Conservation (phyloP, 345 rosid genomes). For the Sisymbrium altissimum region DNA sequence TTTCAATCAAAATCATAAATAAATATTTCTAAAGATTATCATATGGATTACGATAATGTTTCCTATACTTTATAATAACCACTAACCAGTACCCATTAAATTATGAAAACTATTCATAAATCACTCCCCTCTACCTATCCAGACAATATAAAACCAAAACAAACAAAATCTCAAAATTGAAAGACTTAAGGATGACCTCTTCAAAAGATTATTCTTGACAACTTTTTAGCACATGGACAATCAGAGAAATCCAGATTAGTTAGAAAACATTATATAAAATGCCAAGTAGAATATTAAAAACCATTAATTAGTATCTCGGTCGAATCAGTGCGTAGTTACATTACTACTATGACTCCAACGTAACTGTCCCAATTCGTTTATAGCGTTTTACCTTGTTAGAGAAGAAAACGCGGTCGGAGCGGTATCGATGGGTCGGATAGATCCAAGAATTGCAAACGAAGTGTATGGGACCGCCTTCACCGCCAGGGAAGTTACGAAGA, state of each 20-base stretch:
- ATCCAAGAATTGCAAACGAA: conserved; percentile 96
- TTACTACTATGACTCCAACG: neutral
- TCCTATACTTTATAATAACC: neutral
- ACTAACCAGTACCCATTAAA: neutral
- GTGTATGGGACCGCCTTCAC: conserved; percentile 46
- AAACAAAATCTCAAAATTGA: neutral
- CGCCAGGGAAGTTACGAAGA: conserved; percentile 38
- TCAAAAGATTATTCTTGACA: neutral
- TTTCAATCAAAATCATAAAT: neutral
- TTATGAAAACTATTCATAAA: neutral
- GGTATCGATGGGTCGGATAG: conserved; percentile 66
- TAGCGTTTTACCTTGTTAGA: conserved; percentile 66
- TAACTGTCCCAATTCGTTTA: neutral
- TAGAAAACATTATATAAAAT: neutral
- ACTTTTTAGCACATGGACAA: conserved; percentile 21
- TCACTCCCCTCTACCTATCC: neutral
- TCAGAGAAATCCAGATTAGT: neutral
- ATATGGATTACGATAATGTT: neutral
- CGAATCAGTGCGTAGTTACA: neutral
- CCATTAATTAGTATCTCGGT: neutral
- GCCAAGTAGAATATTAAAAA: neutral
- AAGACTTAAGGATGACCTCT: neutral
- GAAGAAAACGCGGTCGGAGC: conserved; percentile 73
- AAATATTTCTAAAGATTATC: neutral
- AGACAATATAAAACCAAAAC: neutral